Percentiles rank a stretch among this genome's conserved stretches.
Evolutionary conservation across 2,329 filamentous ascomycete species (phyloP).

Genomic region (Phialophora macrospora): DNA sequence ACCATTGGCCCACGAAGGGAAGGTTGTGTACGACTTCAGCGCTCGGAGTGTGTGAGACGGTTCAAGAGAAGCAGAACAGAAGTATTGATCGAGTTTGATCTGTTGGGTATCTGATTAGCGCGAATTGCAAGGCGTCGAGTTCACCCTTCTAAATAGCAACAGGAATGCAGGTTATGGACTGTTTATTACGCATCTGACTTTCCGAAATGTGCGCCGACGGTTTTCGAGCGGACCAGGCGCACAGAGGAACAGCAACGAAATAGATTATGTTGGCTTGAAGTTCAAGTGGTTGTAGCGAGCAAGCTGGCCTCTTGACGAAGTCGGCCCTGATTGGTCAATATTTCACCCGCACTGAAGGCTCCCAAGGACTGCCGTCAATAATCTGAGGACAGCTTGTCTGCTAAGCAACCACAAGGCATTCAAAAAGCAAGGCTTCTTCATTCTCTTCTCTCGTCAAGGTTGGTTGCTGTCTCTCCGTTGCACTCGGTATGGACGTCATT

Average conservation of each 20-base stretch:
- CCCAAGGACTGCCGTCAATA: conserved; percentile 20
- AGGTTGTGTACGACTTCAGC: conserved; percentile 10
- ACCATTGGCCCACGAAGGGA: conserved; percentile 12
- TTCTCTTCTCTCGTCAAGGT: background rate
- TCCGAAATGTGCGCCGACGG: background rate
- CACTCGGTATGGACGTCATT: conserved; percentile 25
- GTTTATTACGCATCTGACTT: background rate
- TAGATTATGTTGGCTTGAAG: background rate
- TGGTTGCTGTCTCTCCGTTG: background rate
- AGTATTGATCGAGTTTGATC: background rate
- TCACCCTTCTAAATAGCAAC: background rate
- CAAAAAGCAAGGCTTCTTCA: conserved; percentile 5
- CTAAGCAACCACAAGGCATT: conserved; percentile 16
- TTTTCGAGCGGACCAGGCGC: no score
- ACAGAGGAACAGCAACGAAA: background rate
- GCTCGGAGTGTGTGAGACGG: conserved; percentile 9
- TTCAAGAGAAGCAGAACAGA: background rate
- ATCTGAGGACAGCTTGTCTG: conserved; percentile 33
- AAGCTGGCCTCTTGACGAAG: conserved; percentile 5
- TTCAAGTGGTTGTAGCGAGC: background rate
- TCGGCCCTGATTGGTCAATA: conserved; percentile 27
- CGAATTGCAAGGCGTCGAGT: background rate
- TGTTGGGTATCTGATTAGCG: background rate
- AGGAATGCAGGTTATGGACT: background rate
- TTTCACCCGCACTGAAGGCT: conserved; percentile 21